Evolutionary conservation across 2,329 filamentous ascomycete species (phyloP), one percentile per base, ranked within the genome.

Genomic region (Penicillium thymicola): DNA sequence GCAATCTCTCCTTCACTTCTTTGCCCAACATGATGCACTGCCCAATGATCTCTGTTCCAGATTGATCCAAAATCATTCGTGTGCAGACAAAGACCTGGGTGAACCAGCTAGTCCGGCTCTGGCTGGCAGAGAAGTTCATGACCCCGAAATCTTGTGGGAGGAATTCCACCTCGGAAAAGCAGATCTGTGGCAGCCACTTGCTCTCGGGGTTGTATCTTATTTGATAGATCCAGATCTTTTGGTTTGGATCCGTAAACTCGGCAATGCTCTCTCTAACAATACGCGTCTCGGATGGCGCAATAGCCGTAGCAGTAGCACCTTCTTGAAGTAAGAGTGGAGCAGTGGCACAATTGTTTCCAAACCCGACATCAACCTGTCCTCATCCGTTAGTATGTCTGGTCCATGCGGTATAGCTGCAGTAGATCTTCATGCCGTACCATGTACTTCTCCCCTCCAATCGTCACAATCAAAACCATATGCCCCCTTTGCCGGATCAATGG

Each of bases 151-250:
- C 87, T 42, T 75, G 70, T 4, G 79, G 80, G 34, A 84, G 68
- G 69, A 88, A 89, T 70, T 89, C 86, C 16, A 81, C 75, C 58
- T 88, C 84, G 2, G 81, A 80, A 69, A 91, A 92, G 59, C 80
- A 83, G 69, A 89, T 90, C 46, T 79, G 81, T 1, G 82, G 75
- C 23, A 79, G 75, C 84, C 87, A 92, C 2, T 77, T 75, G 45
- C 72, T 74, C 0, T 79, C 72, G 0, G 67, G 42, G 5, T 72
- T 70, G 59, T 82, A 79, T 28, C 82, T 79, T 61, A 83, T 82
- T 70, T 88, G 81, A 66, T 86, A 88, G 55, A 88, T 79, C 86
- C 86, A 89, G 54, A 82, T 70, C 57, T 79, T 81, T 34, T 78
- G 76, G 27, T 57, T 65, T 32, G 74, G 70, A 44, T 77, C 74